Evolutionary conservation across 2,329 filamentous ascomycete species (phyloP).

Genomic region (Scopulariopsis brevicaulis): DNA sequence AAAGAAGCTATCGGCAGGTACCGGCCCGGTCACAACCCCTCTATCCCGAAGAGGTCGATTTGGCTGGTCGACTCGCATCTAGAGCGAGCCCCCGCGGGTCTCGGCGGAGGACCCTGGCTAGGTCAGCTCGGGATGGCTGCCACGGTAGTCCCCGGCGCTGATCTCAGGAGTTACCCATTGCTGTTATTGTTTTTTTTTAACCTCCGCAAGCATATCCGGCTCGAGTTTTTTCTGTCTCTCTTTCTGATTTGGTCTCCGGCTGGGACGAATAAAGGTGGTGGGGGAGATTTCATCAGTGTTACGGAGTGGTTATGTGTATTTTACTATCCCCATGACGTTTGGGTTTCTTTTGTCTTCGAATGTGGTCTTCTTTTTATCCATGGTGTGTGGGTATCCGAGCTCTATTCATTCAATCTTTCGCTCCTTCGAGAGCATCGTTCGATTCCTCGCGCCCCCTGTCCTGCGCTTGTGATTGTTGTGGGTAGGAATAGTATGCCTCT

Average conservation of each 20-base stretch:
- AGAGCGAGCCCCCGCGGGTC: not conserved
- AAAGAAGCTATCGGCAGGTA: not conserved
- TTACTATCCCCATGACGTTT: not conserved
- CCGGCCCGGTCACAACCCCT: not conserved
- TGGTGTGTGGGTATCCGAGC: not conserved
- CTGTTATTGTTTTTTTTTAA: not conserved
- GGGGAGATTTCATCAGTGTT: not conserved
- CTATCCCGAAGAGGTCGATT: too few species aligned
- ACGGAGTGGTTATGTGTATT: not conserved
- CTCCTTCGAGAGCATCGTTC: not conserved
- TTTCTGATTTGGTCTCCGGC: not conserved
- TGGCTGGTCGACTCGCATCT: not conserved
- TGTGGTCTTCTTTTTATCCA: not conserved
- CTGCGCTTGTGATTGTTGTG: too few species aligned
- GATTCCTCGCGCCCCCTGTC: too few species aligned
- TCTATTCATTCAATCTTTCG: not conserved
- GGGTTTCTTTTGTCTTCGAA: constrained; percentile 7
- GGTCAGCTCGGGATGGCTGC: not conserved
- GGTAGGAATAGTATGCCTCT: too few species aligned
- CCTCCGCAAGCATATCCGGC: not conserved
- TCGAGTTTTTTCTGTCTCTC: not conserved
- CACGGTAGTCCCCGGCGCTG: not conserved
- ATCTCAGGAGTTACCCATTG: not conserved
- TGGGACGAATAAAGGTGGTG: not conserved
- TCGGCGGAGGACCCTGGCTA: not conserved